Base-by-base conservation (phyloP, 2,329 filamentous ascomycete species). In the Alternaria triticina region DNA sequence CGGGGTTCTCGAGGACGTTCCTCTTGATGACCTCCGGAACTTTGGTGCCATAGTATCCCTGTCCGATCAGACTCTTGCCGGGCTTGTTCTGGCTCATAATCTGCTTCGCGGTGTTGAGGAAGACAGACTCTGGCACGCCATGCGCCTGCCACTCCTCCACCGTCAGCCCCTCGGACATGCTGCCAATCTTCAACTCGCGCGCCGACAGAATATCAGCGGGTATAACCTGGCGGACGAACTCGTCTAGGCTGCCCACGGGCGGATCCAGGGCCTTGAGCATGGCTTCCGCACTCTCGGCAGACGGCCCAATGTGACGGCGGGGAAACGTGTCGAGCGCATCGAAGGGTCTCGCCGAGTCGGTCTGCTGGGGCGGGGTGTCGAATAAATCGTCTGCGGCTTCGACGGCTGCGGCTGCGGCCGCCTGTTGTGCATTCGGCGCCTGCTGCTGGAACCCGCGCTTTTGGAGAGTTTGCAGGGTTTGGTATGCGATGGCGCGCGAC, bases 1-100 rank as follows among this genome's bases (percentile, higher is more conserved):
- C 94, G 6, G 95, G 95, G 79, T 91, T 95, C 85, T 98, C 94
- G 62, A 98, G 84, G 5, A 98, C 87, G 78, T 97, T 97, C 70
- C 94, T 87, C 85, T 96, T 93, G 79, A 98, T 97, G 61, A 97
- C 94, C 59, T 93, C 88, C 5, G 95, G 95, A 1, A 92, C 91
- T 70, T 91, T 87, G n/a, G 93, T 95, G 36, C 89, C 90, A 69
- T 95, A 93, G 85, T 97, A 98, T 61, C 95, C 95, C 61, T 88
- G 89, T 5, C 95, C 95, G 69, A 97, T 94, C 76, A 95, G 91
- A 75, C 88, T 90, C 68, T 86, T 84, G 57, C 86, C 85, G 30
- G 87, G 83, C 69, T 85, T 86, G 75, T 92, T 94, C 71, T 88
- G 83, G 61, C 82, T 82, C 59, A 87, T 85, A 70, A 89, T 88